Conservation (phyloP, 805 yeast species). For the Jamesozyma hellenica region DNA sequence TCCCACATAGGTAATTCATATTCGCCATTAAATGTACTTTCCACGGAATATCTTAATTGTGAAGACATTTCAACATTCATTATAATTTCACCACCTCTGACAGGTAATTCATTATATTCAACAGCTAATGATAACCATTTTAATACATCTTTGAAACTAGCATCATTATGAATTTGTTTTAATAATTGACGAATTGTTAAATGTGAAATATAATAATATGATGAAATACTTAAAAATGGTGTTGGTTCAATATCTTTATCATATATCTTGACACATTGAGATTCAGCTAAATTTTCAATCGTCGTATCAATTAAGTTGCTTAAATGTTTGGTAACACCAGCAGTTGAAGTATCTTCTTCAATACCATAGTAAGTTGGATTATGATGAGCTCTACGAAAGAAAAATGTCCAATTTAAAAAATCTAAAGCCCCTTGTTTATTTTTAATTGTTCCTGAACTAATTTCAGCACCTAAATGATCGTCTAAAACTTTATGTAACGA, state of each 20-base stretch:
- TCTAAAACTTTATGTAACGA: slow-evolving; percentile 65
- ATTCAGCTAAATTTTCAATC: slow-evolving; percentile 54
- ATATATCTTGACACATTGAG: slow-evolving; percentile 52
- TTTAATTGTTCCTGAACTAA: slow-evolving; percentile 86
- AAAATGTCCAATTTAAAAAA: slow-evolving; percentile 92
- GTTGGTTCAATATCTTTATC: slow-evolving; percentile 53
- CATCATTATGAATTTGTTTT: slow-evolving; percentile 35
- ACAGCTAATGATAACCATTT: slow-evolving; percentile 42
- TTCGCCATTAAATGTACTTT: slow-evolving; percentile 48
- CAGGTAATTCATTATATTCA: slow-evolving; percentile 82
- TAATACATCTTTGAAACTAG: slow-evolving; percentile 37
- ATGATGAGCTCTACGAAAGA: slow-evolving; percentile 86
- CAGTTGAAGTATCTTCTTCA: slow-evolving; percentile 48
- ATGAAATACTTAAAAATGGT: slow-evolving; percentile 72
- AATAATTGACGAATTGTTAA: slow-evolving; percentile 68
- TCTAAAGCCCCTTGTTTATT: slow-evolving; percentile 86
- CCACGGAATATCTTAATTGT: slow-evolving; percentile 54
- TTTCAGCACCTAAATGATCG: slow-evolving; percentile 93
- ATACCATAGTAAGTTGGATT: slow-evolving; percentile 90
- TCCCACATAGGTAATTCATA: slow-evolving; percentile 67
- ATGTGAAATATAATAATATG: slow-evolving; percentile 89
- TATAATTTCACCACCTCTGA: slow-evolving; percentile 85
- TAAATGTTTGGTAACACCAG: slow-evolving; percentile 49
- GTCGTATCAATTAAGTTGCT: slow-evolving; percentile 60
- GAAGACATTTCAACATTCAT: slow-evolving; percentile 77